Evolutionary conservation across 495 filamentous ascomycete genomes (phyloP).

Genomic region (Cercophora samala): DNA sequence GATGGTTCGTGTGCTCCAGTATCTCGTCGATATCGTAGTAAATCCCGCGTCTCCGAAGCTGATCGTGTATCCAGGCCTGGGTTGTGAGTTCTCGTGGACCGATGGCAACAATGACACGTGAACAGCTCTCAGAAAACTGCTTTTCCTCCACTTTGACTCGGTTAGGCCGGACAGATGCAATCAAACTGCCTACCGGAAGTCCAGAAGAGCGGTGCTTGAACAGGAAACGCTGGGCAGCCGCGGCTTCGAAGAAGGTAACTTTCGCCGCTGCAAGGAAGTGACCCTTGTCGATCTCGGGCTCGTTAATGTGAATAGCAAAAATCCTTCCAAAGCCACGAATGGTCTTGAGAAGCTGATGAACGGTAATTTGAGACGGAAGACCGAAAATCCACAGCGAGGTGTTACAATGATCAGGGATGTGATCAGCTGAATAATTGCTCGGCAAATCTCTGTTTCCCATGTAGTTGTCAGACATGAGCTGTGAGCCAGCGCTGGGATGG

Average conservation of each 20-base stretch:
- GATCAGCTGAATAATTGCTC: slow-evolving; percentile 30
- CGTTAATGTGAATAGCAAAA: slow-evolving; percentile 33
- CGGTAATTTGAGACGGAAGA: slow-evolving; percentile 27
- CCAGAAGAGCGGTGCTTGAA: not conserved
- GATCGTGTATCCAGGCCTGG: not conserved
- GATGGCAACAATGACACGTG: not conserved
- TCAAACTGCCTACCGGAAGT: not conserved
- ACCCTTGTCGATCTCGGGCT: slow-evolving; percentile 9
- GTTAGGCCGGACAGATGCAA: not conserved
- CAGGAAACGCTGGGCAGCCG: slow-evolving; percentile 7
- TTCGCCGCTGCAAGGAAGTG: slow-evolving; percentile 32
- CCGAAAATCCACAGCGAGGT: slow-evolving; percentile 37
- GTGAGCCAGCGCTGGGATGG: no score
- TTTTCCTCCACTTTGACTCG: not conserved
- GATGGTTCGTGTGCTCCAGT: no score
- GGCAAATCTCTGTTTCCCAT: no score
- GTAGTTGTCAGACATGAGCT: no score
- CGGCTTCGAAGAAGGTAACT: slow-evolving; percentile 37
- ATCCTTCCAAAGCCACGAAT: slow-evolving; percentile 35
- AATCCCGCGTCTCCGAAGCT: no score
- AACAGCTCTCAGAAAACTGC: not conserved
- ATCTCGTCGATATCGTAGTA: no score
- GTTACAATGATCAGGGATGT: slow-evolving; percentile 30
- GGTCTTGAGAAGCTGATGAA: slow-evolving; percentile 24
- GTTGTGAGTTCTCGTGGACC: not conserved